A percentile compares a stretch with the other conserved stretches of the same genome.
Conservation (phyloP, 2,329 filamentous ascomycete species). For the Colletotrichum camelliae region DNA sequence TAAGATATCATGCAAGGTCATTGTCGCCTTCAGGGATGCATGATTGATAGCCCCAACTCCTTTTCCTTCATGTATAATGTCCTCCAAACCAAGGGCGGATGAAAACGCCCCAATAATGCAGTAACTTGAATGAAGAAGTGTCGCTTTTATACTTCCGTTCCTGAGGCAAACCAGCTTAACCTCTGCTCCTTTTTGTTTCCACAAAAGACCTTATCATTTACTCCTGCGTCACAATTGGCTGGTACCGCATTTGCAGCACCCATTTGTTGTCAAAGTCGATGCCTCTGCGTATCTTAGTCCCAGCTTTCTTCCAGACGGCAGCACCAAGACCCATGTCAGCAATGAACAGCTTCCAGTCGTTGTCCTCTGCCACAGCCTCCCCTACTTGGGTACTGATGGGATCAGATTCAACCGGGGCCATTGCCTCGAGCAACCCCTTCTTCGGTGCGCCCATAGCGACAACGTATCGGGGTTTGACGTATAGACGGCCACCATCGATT, state of each 20-base stretch:
- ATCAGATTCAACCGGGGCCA: constrained; percentile 59
- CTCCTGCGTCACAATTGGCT: constrained; percentile 21
- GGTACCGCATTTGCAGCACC: constrained; percentile 74
- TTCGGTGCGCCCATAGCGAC: constrained; percentile 89
- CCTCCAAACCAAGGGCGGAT: background rate
- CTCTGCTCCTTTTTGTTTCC: background rate
- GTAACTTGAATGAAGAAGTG: background rate
- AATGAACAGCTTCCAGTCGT: constrained; percentile 80
- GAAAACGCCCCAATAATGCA: constrained; percentile 9
- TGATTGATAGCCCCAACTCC: constrained; percentile 1
- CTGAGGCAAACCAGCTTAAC: background rate
- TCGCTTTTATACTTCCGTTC: constrained; percentile 9
- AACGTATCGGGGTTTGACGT: constrained; percentile 81
- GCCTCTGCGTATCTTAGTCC: constrained; percentile 79
- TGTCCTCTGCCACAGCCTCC: constrained; percentile 44
- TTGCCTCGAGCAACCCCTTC: constrained; percentile 78
- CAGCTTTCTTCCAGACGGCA: constrained; percentile 84
- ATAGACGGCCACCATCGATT: constrained; percentile 78
- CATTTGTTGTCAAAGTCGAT: constrained; percentile 89
- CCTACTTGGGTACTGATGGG: constrained; percentile 9
- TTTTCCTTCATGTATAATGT: background rate
- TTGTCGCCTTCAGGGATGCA: background rate
- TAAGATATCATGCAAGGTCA: constrained; percentile 6
- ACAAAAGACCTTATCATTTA: background rate
- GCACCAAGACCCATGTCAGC: constrained; percentile 87